These are phyloP conservation scores for Dipteronia sinensis DNA, from an alignment of 345 rosid genomes.

Conservation along the genomic window DNA sequence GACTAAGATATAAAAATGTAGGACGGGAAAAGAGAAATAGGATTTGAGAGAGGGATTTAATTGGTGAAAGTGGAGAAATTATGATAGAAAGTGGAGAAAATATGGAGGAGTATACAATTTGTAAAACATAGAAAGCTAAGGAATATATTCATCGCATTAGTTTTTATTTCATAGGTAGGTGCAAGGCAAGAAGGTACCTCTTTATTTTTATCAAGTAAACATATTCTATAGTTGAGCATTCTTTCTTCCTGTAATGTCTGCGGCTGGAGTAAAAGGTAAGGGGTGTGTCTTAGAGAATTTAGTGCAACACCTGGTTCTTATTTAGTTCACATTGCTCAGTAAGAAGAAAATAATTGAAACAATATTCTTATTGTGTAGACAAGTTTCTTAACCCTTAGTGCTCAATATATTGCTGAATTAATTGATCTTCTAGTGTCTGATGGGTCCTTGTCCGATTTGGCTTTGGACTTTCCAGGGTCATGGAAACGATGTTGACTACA, in stretches of 20 bases:
- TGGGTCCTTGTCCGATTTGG: neutral
- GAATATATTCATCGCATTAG: neutral
- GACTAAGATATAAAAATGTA: too few species aligned
- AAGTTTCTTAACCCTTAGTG: neutral
- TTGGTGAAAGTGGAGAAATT: too few species aligned
- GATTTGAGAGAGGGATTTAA: too few species aligned
- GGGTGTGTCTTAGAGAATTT: neutral
- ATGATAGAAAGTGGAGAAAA: too few species aligned
- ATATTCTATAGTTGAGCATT: neutral
- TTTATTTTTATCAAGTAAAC: neutral
- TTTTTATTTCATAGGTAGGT: neutral
- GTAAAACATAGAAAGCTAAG: neutral
- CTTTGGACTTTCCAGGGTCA: slow-evolving; percentile 59
- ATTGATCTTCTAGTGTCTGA: neutral
- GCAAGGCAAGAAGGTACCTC: neutral
- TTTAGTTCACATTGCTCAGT: neutral
- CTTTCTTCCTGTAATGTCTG: neutral
- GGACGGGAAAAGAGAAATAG: too few species aligned
- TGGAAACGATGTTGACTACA: slow-evolving; percentile 82
- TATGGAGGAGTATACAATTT: neutral
- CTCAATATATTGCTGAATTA: neutral
- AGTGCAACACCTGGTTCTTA: neutral
- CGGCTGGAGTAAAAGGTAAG: neutral
- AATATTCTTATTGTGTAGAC: neutral
- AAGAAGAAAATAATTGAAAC: neutral